Conservation (phyloP, 768 basidiomycete genomes). For the Kwoniella sp. region DNA sequence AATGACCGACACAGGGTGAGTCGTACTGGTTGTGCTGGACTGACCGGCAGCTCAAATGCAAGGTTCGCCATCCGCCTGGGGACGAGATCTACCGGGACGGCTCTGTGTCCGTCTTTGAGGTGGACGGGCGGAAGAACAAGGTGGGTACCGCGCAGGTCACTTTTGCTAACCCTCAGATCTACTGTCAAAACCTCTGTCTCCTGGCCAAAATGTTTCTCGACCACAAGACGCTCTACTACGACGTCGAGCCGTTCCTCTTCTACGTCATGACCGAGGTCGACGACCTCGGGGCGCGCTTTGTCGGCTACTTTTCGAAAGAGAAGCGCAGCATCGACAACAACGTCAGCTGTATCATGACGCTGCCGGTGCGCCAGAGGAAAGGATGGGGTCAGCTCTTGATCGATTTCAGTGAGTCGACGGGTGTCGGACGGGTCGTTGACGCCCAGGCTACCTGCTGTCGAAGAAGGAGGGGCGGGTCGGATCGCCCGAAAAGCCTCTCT, state of each 20-base stretch:
- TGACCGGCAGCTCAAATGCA: constrained; percentile 79
- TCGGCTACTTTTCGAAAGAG: constrained; percentile 99
- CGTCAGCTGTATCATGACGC: constrained; percentile 98
- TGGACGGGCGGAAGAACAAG: constrained; percentile 97
- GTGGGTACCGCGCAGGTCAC: constrained; percentile 52
- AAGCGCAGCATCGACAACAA: constrained; percentile 95
- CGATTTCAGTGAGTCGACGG: constrained; percentile 78
- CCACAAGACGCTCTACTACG: constrained; percentile 97
- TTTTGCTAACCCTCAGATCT: constrained; percentile 60
- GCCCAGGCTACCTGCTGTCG: constrained; percentile 85
- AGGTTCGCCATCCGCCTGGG: constrained; percentile 87
- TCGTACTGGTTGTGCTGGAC: no score
- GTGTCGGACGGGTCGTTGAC: neutral
- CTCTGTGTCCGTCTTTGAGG: constrained; percentile 84
- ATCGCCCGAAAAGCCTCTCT: constrained; percentile 94
- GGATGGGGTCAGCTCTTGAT: constrained; percentile 97
- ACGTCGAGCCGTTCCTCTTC: constrained; percentile 98
- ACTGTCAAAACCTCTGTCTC: constrained; percentile 96
- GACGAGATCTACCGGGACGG: constrained; percentile 97
- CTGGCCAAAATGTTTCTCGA: constrained; percentile 99
- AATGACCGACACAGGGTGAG: constrained; percentile 78
- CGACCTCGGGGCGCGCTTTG: constrained; percentile 83
- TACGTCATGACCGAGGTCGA: constrained; percentile 94
- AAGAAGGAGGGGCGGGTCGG: constrained; percentile 88
- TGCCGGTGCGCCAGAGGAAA: constrained; percentile 86